These are phyloP conservation scores for Spathaspora girioi DNA, from an alignment of 805 yeast species.

Conservation along the genomic window DNA sequence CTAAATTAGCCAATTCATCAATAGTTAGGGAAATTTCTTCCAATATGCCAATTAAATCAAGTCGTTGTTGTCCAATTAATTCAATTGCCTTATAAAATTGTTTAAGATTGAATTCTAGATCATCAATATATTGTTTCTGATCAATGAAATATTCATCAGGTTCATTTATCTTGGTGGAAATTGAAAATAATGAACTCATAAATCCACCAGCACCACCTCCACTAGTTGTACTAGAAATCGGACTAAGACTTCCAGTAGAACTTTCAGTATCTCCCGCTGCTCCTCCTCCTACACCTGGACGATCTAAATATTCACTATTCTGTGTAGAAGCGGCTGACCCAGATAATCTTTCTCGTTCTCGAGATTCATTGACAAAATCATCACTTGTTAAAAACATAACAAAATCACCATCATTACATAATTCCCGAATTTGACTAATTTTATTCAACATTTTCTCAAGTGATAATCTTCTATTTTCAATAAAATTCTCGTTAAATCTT, in stretches of 20 bases:
- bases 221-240: conserved; percentile 1
- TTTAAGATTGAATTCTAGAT: conserved; percentile 68
- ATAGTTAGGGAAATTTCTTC: conserved; percentile 59
- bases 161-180: conserved; percentile 67
- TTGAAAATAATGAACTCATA: conserved; percentile 68
- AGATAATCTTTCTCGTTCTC: conserved; percentile 60
- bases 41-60: conserved; percentile 64
- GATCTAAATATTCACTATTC: conserved; percentile 31
- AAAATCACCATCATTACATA: conserved; percentile 75
- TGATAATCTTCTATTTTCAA: conserved; percentile 80
- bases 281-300: conserved; percentile 5
- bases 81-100: conserved; percentile 70
- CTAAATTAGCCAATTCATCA: conserved; percentile 66
- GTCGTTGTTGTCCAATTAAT: conserved; percentile 67
- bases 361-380: conserved; percentile 64
- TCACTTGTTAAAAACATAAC: conserved; percentile 72
- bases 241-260: conserved; percentile 1
- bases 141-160: conserved; percentile 75
- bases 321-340: conserved; percentile 48
- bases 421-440: conserved; percentile 51
- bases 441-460: conserved; percentile 82
- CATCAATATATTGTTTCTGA: conserved; percentile 64
- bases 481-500: conserved; percentile 83
- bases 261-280: background rate
- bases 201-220: conserved; percentile 36